Evolutionary conservation across 2,329 filamentous ascomycete species (phyloP).

Genomic region (Colletotrichum tofieldiae): DNA sequence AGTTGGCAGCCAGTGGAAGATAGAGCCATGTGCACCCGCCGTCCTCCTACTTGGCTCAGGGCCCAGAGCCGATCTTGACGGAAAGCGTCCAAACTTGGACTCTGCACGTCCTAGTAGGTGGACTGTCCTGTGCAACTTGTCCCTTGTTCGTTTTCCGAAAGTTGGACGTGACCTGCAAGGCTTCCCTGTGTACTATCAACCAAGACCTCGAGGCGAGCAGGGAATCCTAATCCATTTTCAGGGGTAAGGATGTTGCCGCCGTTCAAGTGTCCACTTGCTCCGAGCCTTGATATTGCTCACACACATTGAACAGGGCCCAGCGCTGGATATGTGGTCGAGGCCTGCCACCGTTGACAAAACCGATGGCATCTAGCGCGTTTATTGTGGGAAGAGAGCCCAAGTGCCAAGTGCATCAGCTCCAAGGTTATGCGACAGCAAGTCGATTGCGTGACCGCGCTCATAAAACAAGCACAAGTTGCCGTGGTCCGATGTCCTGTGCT

Average conservation of each 20-base stretch:
- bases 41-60: not conserved
- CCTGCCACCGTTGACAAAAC: not conserved
- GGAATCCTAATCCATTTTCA: constrained; percentile 13
- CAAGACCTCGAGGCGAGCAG: constrained; percentile 4
- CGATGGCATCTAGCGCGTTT: constrained; percentile 5
- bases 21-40: constrained; percentile 12
- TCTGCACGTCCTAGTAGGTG: not conserved
- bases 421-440: constrained; percentile 3
- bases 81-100: constrained; percentile 1
- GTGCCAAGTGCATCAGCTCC: constrained; percentile 3
- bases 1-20: not conserved
- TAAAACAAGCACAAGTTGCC: not conserved
- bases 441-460: not conserved
- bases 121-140: not conserved
- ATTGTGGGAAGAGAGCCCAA: not conserved
- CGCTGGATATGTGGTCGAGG: constrained; percentile 5
- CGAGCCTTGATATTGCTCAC: constrained; percentile 21
- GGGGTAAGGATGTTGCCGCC: constrained; percentile 17
- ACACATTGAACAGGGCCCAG: constrained; percentile 16
- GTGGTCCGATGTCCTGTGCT: not conserved
- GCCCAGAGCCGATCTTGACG: constrained; percentile 10
- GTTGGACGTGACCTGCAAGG: not conserved
- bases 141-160: constrained; percentile 1
- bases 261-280: constrained; percentile 15
- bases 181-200: constrained; percentile 1